Conservation (phyloP, 2,329 filamentous ascomycete genomes). For the Massarina eburnea region DNA sequence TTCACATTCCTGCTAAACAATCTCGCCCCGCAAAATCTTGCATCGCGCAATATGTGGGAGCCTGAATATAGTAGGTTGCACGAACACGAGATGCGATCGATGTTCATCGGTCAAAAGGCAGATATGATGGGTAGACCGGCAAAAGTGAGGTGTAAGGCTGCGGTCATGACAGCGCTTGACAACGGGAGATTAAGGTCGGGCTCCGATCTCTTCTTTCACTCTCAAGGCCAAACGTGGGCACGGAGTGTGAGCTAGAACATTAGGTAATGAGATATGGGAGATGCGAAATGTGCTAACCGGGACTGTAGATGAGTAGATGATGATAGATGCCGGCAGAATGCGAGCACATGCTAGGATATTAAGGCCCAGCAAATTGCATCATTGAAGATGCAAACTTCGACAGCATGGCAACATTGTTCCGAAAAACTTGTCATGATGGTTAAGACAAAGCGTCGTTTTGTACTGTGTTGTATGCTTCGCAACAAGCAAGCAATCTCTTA, state of each 20-base stretch:
- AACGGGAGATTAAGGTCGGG: not conserved
- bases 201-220: too few relatives aligned
- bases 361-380: constrained; percentile 2
- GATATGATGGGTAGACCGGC: not conserved
- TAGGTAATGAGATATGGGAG: too few relatives aligned
- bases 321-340: constrained; percentile 27
- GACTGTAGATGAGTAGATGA: constrained; percentile 15
- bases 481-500: too few relatives aligned
- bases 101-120: not conserved
- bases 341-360: constrained; percentile 12
- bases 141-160: too few relatives aligned
- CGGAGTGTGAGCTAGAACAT: too few relatives aligned
- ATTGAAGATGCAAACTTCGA: not conserved
- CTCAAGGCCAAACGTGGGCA: too few relatives aligned
- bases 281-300: constrained; percentile 19
- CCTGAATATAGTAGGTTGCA: not conserved
- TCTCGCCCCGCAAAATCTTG: constrained; percentile 23
- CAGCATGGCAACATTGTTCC: not conserved
- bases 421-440: too few relatives aligned
- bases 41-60: constrained; percentile 7
- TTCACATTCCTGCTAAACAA: constrained; percentile 9
- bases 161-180: too few relatives aligned
- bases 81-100: not conserved
- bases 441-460: too few relatives aligned
- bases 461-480: too few relatives aligned